A percentile compares a stretch with the other conserved stretches of the same genome.
phyloP scores from a whole-genome alignment of 2,329 filamentous ascomycete species.

The Trichoderma koningii region DNA sequence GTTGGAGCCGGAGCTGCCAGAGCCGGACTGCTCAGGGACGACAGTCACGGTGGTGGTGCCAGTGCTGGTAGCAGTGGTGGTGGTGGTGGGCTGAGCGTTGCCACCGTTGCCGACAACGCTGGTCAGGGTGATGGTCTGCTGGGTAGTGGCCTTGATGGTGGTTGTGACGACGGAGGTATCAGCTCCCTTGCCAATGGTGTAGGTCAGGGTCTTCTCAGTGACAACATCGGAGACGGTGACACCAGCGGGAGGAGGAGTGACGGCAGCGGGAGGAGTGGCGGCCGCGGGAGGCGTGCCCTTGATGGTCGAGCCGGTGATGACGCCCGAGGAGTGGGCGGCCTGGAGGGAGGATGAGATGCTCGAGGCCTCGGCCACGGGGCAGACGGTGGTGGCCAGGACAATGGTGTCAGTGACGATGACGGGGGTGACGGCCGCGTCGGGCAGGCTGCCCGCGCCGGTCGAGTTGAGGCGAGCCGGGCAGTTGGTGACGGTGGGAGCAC shows the following conservation, averaged over 20 bases:
- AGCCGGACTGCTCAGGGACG: conserved; percentile 32
- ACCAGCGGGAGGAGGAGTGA: conserved; percentile 30
- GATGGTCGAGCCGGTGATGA: conserved; percentile 44
- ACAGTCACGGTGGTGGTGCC: conserved; percentile 42
- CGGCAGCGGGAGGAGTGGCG: conserved; percentile 31
- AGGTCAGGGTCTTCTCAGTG: conserved; percentile 40
- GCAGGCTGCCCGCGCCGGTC: conserved; percentile 41
- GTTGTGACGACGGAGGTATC: conserved; percentile 43
- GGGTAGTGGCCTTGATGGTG: conserved; percentile 47
- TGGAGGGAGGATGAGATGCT: conserved; percentile 47
- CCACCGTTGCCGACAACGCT: conserved; percentile 28
- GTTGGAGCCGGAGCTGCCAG: conserved; percentile 30
- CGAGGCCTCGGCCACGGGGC: conserved; percentile 48
- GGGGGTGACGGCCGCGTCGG: conserved; percentile 41
- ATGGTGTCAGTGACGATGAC: conserved; percentile 45
- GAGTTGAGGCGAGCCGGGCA: conserved; percentile 46
- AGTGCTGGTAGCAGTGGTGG: conserved; percentile 43
- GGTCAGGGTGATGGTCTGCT: conserved; percentile 43
- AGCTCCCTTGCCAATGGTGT: conserved; percentile 38
- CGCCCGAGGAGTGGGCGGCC: conserved; percentile 40
- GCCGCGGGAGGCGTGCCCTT: conserved; percentile 34
- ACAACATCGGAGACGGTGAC: conserved; percentile 36
- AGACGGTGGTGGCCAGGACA: conserved; percentile 46
- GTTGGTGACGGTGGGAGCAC: conserved; percentile 59
- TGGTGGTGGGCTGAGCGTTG: conserved; percentile 40